Percentiles rank a stretch among this genome's conserved stretches.
Conservation (phyloP, 2,329 filamentous ascomycete species). For the Apiospora arundinis region DNA sequence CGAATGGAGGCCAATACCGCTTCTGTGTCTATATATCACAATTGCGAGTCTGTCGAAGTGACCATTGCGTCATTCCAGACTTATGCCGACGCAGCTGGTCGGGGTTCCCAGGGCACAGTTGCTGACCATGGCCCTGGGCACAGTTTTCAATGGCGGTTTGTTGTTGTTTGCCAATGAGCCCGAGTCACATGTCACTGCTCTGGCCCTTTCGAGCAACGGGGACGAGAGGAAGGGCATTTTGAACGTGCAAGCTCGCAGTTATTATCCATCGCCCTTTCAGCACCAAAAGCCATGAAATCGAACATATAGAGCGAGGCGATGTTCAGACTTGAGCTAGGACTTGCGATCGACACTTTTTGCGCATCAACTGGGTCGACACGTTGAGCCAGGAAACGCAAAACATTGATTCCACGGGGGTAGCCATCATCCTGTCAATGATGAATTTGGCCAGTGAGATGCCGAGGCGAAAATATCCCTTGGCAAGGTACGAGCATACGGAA, state of each 20-base stretch:
- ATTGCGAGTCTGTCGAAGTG: neutral
- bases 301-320: neutral
- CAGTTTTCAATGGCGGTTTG: neutral
- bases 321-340: neutral
- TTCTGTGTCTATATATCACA: neutral
- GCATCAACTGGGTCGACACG: neutral
- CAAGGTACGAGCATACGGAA: slow-evolving; percentile 7
- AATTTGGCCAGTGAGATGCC: neutral
- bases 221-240: neutral
- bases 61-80: neutral
- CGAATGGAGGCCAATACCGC: neutral
- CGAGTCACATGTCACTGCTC: neutral
- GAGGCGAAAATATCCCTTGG: neutral
- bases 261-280: neutral
- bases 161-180: neutral
- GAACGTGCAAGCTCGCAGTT: neutral
- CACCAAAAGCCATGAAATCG: neutral
- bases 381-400: neutral
- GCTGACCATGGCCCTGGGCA: neutral
- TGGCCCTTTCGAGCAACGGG: neutral
- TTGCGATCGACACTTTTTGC: neutral
- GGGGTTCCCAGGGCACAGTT: neutral
- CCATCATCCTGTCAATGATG: neutral
- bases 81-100: neutral
- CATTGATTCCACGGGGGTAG: neutral